Percentiles rank a stretch among this genome's conserved stretches.
Evolutionary conservation across 1,139 yeast genomes (phyloP).

Genomic region (Debaryomyces udenii): DNA sequence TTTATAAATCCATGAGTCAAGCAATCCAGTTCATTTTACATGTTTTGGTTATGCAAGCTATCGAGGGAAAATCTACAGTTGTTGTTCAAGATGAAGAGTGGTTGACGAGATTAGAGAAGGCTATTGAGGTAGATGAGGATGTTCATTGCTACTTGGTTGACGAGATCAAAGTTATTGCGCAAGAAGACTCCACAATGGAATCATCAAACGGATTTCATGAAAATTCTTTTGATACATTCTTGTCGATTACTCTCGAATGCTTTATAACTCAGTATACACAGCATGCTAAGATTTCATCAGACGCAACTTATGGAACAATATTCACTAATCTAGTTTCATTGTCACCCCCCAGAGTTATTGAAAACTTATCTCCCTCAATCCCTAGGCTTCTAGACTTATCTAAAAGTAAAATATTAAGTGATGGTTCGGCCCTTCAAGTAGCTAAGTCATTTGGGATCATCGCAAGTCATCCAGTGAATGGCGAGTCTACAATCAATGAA

Average conservation of each 20-base stretch:
- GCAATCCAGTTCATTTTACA: conserved; percentile 55
- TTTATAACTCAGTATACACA: conserved; percentile 29
- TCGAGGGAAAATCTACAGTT: conserved; percentile 53
- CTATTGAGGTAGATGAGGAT: conserved; percentile 60
- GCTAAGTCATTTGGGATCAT: conserved; percentile 60
- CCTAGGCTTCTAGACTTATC: conserved; percentile 28
- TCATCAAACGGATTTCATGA: conserved; percentile 11
- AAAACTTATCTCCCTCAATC: conserved; percentile 21
- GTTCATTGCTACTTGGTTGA: conserved; percentile 45
- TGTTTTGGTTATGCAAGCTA: conserved; percentile 66
- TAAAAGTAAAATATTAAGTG: conserved; percentile 26
- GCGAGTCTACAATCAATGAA: conserved; percentile 14
- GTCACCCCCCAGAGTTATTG: conserved; percentile 34
- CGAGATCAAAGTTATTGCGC: conserved; percentile 24
- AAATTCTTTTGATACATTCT: conserved; percentile 21
- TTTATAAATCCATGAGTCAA: conserved; percentile 35
- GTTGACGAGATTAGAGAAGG: conserved; percentile 72
- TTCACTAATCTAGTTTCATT: conserved; percentile 40
- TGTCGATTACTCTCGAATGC: conserved; percentile 32
- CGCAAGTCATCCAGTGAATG: conserved; percentile 45
- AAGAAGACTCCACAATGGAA: conserved; percentile 21
- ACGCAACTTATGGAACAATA: conserved; percentile 29
- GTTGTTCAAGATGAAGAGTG: conserved; percentile 74
- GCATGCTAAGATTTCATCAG: conserved; percentile 17
- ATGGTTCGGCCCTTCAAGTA: conserved; percentile 40